Percentiles rank a stretch among this genome's conserved stretches.
Conservation (phyloP, 225 moss, liverwort and hornwort species). For the Pseudisothecium myosuroides region DNA sequence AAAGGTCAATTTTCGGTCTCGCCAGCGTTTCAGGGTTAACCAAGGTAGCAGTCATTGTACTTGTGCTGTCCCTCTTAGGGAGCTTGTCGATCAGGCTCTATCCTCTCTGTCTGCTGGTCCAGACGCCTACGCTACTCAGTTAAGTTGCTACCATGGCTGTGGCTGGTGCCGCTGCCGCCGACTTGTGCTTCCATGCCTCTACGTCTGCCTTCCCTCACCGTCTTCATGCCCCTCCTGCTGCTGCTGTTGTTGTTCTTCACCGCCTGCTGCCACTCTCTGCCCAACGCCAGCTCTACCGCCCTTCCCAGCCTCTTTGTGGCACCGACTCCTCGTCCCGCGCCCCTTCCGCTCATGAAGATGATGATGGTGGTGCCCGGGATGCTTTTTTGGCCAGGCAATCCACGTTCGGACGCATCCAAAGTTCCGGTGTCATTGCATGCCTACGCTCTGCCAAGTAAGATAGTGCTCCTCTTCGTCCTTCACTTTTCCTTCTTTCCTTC, state of each 20-base stretch:
- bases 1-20: neutral
- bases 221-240: neutral
- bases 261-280: neutral
- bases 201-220: neutral
- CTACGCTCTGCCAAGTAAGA: conserved; percentile 47
- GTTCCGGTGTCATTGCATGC: conserved; percentile 54
- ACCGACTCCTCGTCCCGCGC: neutral
- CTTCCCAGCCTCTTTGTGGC: too few species aligned
- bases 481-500: neutral
- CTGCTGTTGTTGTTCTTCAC: neutral
- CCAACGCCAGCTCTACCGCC: neutral
- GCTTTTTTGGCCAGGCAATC: conserved; percentile 6
- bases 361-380: neutral
- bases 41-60: neutral
- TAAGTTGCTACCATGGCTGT: neutral
- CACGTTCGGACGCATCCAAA: conserved; percentile 32
- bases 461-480: neutral
- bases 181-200: neutral
- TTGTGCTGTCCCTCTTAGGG: neutral
- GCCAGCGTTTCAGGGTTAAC: neutral
- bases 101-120: neutral
- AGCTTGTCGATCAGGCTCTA: neutral
- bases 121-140: neutral
- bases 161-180: neutral
- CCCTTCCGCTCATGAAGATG: neutral